A percentile compares a stretch with the other conserved stretches of the same genome.
phyloP scores from a whole-genome alignment of 2,329 filamentous ascomycete species.

The Thyridium curvatum region DNA sequence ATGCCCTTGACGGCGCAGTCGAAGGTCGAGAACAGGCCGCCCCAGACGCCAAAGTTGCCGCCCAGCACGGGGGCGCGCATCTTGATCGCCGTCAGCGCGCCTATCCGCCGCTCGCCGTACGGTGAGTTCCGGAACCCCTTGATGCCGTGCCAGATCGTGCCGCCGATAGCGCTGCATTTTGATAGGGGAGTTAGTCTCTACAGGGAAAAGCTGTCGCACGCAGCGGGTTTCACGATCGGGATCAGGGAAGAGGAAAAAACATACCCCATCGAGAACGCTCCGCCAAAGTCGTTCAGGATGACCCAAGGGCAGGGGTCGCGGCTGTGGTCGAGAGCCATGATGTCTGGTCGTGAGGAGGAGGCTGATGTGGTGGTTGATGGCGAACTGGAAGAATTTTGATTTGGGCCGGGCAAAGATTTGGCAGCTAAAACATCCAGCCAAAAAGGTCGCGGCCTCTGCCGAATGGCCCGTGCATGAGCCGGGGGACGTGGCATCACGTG shows the following conservation, averaged over 20 bases:
- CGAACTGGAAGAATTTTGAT: too few species aligned
- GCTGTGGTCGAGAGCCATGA: too few species aligned
- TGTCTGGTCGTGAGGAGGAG: too few species aligned
- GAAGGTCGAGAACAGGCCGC: conserved; percentile 90
- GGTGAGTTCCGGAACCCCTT: conserved; percentile 90
- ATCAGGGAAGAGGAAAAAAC: conserved; percentile 25
- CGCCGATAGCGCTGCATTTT: conserved; percentile 45
- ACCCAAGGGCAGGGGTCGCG: conserved; percentile 97
- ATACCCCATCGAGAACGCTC: conserved; percentile 87
- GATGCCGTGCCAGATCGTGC: conserved; percentile 91
- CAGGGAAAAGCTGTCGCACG: too few species aligned
- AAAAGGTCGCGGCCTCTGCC: too few species aligned
- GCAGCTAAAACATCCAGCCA: too few species aligned
- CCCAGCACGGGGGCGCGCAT: conserved; percentile 92
- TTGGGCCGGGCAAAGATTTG: too few species aligned
- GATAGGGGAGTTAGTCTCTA: too few species aligned
- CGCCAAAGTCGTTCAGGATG: conserved; percentile 61
- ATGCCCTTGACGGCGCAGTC: conserved; percentile 95
- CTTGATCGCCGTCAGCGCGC: conserved; percentile 95
- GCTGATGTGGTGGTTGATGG: too few species aligned
- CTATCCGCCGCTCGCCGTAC: conserved; percentile 91
- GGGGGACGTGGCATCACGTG: too few species aligned
- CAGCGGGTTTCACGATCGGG: too few species aligned
- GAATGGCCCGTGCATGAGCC: too few species aligned
- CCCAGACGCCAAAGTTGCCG: conserved; percentile 98